Conservation (phyloP, 768 basidiomycete species). For the Termitomyces sp. region DNA sequence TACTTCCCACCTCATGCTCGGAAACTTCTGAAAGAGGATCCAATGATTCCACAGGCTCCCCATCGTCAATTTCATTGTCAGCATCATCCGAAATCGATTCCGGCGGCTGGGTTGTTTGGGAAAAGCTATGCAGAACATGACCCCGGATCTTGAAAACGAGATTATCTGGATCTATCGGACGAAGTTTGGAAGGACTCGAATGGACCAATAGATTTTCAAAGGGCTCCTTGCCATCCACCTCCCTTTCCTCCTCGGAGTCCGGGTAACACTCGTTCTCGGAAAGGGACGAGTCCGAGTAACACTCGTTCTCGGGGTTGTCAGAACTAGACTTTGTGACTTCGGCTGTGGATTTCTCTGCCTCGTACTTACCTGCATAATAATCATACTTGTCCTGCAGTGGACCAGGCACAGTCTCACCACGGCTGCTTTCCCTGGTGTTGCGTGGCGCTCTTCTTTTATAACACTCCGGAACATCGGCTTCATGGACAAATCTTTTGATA, state of each 20-base stretch:
- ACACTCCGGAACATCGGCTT: not conserved
- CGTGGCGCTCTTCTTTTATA: not conserved
- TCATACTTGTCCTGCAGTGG: not conserved
- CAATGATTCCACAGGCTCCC: too few species aligned
- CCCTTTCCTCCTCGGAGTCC: not conserved
- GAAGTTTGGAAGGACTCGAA: too few species aligned
- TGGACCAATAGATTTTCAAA: not conserved
- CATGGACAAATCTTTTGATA: not conserved
- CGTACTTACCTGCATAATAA: not conserved
- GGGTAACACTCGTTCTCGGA: not conserved
- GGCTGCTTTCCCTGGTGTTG: too few species aligned
- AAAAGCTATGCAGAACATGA: too few species aligned
- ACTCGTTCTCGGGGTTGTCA: not conserved
- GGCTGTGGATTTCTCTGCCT: not conserved
- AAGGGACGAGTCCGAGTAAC: not conserved
- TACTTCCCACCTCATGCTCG: too few species aligned
- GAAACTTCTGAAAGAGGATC: too few species aligned
- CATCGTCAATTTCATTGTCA: not conserved
- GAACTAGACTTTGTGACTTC: not conserved
- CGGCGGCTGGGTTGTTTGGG: too few species aligned
- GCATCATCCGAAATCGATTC: not conserved
- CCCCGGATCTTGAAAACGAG: too few species aligned
- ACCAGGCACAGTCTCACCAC: not conserved
- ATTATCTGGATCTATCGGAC: too few species aligned
- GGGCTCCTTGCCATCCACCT: not conserved